A percentile compares a stretch with the other conserved stretches of the same genome.
These are phyloP conservation scores for Leucogyrophana mollusca DNA, from an alignment of 768 basidiomycete genomes.

Conservation along the genomic window DNA sequence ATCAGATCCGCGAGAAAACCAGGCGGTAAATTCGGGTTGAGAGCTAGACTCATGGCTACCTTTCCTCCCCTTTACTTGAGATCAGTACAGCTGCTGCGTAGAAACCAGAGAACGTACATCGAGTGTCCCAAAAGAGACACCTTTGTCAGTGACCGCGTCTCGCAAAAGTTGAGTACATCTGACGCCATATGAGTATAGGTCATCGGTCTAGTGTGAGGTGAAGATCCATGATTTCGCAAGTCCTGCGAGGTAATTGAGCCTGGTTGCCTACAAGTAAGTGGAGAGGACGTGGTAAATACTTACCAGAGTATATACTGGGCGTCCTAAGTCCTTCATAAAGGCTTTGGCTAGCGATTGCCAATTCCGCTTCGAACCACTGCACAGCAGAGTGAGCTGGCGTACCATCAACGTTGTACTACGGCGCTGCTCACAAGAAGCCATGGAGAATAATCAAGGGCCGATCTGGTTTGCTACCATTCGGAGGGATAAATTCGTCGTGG, in stretches of 20 bases:
- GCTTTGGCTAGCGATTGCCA: conserved; percentile 82
- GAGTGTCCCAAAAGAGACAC: conserved; percentile 86
- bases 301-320: conserved; percentile 76
- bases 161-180: conserved; percentile 72
- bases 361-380: conserved; percentile 85
- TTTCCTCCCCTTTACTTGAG: conserved; percentile 74
- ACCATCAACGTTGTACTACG: not conserved
- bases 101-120: conserved; percentile 54
- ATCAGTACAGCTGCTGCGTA: not conserved
- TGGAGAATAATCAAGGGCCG: conserved; percentile 58
- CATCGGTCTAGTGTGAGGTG: conserved; percentile 73
- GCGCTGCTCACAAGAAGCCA: conserved; percentile 54
- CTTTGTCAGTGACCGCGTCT: conserved; percentile 48
- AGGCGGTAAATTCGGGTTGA: conserved; percentile 39
- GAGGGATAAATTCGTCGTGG: conserved; percentile 31
- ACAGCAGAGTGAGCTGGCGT: not conserved
- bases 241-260: conserved; percentile 47
- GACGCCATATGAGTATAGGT: conserved; percentile 77
- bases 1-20: conserved; percentile 56
- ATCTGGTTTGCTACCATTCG: conserved; percentile 28
- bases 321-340: conserved; percentile 59
- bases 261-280: not conserved
- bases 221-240: conserved; percentile 86
- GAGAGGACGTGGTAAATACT: conserved; percentile 11
- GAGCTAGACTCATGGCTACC: conserved; percentile 70